Evolutionary conservation across 1,284 basidiomycete species (phyloP), one percentile per base, ranked within the genome.

Genomic region (Ustanciosporium gigantosporum): DNA sequence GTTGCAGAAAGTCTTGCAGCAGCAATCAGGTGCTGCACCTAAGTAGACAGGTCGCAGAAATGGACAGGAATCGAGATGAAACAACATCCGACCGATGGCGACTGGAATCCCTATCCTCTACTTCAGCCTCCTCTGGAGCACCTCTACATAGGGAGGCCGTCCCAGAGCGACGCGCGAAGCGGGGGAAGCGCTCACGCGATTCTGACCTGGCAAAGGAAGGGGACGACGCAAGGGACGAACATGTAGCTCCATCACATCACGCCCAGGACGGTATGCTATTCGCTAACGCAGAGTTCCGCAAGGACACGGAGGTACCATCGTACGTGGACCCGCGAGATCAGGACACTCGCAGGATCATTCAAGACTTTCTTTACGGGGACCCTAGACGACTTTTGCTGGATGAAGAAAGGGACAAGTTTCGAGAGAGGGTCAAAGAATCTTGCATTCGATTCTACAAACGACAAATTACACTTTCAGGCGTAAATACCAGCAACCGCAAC

Each of bases 1-100:
- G 31, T 91, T 92, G 1, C 81, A 89, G 77, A 95, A 96, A 79
- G 90, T 97, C 13, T 79, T 97, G 25, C 29, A 36, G 15, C 50
- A 58, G 39, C 61, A 65, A 40, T 57, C 48, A 13, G 44, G 46
- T n/a, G 31, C 59, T 14, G 37, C 44, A 2, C 47, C 51, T 19
- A 51, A 52, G 46, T 62, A 43, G 55, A n/a, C n/a, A n/a, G 27
- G 25, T 36, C 16, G 32, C 8, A 34, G 32, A 34, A 7, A 34
- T 8, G 9, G 8, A 9, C 16, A 19, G 32, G 15, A 7, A 34
- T n/a, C 27, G 27, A 29, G 9, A 29, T n/a, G 27, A 29, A n/a
- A n/a, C n/a, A n/a, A n/a, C n/a, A n/a, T n/a, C n/a, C 27, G n/a
- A 29, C 11, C 11, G 27, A 29, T 29, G 27, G 27, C 27, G 27